Evolutionary conservation across 176 grass and related monocot genomes (phyloP).

Genomic region (Dendrocalamus sinicus): DNA sequence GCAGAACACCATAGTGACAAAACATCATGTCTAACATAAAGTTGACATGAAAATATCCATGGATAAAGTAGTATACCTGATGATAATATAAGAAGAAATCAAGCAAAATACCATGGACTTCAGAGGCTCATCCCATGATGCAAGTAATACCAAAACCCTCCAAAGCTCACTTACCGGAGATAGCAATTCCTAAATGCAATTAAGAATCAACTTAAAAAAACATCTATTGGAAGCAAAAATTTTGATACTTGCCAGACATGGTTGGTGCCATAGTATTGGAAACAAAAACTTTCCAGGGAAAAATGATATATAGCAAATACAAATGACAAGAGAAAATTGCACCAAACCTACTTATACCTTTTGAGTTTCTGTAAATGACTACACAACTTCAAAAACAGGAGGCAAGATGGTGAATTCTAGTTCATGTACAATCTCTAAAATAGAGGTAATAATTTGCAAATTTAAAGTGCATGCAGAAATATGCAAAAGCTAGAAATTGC

Average conservation of each 20-base stretch:
- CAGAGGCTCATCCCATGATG: slow-evolving; percentile 83
- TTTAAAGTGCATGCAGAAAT: neutral
- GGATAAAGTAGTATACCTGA: slow-evolving; percentile 57
- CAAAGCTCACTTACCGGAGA: slow-evolving; percentile 72
- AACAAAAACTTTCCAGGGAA: neutral
- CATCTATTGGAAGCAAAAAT: slow-evolving; percentile 7
- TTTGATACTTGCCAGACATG: neutral
- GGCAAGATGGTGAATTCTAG: slow-evolving; percentile 25
- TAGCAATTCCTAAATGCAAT: slow-evolving; percentile 72
- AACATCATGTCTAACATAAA: slow-evolving; percentile 27
- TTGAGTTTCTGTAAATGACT: neutral
- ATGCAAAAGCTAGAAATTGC: neutral
- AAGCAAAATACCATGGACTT: slow-evolving; percentile 83
- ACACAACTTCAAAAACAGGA: neutral
- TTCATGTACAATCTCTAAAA: neutral
- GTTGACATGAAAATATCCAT: slow-evolving; percentile 1
- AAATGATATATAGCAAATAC: neutral
- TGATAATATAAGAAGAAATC: slow-evolving; percentile 66
- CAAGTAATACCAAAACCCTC: slow-evolving; percentile 65
- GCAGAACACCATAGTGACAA: neutral
- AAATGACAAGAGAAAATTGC: neutral
- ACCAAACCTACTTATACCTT: slow-evolving; percentile 30
- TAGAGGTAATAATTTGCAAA: neutral
- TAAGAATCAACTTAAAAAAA: slow-evolving; percentile 8
- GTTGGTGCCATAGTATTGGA: neutral